A percentile compares a stretch with the other conserved stretches of the same genome.
phyloP scores from a whole-genome alignment of 371 early-diverging fungal species.

The Zancudomyces culisetae region DNA sequence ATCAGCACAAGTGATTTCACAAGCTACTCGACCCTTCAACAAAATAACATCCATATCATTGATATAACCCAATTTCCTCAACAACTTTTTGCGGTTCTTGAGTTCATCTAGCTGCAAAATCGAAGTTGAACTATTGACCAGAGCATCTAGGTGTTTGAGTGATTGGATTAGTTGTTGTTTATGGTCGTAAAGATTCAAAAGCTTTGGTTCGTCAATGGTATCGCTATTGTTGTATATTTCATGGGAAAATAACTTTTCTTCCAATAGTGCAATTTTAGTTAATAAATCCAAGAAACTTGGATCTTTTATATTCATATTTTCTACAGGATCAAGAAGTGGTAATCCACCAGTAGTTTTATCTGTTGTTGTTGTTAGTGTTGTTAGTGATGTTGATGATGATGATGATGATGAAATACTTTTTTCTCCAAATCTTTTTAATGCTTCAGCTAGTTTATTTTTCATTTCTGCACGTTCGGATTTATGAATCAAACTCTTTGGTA shows the following conservation, averaged over 20 bases:
- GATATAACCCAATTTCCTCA: conserved; percentile 77
- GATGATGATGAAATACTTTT: no score
- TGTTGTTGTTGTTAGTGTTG: no score
- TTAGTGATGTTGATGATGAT: no score
- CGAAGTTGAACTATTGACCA: conserved; percentile 53
- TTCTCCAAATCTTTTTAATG: conserved; percentile 53
- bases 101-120: conserved; percentile 86
- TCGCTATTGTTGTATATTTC: conserved; percentile 27
- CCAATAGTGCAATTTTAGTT: conserved; percentile 47
- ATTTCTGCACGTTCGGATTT: conserved; percentile 38
- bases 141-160: conserved; percentile 42
- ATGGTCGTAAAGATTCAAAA: conserved; percentile 39
- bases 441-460: conserved; percentile 47
- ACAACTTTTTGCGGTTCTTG: conserved; percentile 69
- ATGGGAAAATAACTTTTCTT: conserved; percentile 37
- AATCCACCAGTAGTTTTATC: conserved; percentile 45
- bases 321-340: conserved; percentile 71
- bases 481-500: conserved; percentile 48
- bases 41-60: conserved; percentile 69
- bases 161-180: conserved; percentile 37
- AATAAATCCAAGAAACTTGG: conserved; percentile 48
- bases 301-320: conserved; percentile 76
- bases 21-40: conserved; percentile 97
- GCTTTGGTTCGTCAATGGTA: conserved; percentile 29
- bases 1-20: conserved; percentile 96